Base-by-base conservation (phyloP, 179 eudicot genomes). In the Heliamphora pulchella region DNA sequence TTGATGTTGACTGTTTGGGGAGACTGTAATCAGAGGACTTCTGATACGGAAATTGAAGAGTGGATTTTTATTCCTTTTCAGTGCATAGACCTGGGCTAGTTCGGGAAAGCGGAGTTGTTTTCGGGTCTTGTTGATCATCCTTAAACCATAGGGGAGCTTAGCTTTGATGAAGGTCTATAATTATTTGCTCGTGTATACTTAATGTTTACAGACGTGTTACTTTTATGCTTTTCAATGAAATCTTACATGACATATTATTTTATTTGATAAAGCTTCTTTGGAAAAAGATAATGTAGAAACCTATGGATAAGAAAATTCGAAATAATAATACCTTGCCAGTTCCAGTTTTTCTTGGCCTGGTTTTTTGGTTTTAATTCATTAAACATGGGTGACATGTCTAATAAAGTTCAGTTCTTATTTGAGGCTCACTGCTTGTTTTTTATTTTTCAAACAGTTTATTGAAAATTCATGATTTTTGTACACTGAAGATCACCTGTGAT, bases 341-440 rank as follows among this genome's bases (percentile, higher is more conserved):
- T 75, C 1, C 14, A n/a, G 20, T 8, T 58, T 11, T 58, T 31
- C 8, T 44, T 1, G 51, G 53, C 51, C 39, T 58, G 10, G 65
- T 17, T 43, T 58, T 61, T 59, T 59, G 31, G 15, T 58, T 8
- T 39, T 44, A 58, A 58, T 75, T 74, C 3, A 6, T 17, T n/a
- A 43, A 59, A 58, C 67, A 3, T 17, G 41, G 3, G 1, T 58
- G 65, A 39, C 13, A 1, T 58, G 14, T 41, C 74, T 55, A 8
- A 22, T 8, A 9, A 43, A 17, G 31, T 66, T 53, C 53, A 64
- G 63, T 48, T 66, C 59, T 80, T 74, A 17, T 74, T 39, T 53
- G 78, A 63, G 65, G 22, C 61, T 51, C 64, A 76, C 6, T 74
- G 79, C 54, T 75, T 50, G 41, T 50, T 67, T 7, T 14, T n/a